A percentile compares a stretch with the other conserved stretches of the same genome.
These are phyloP conservation scores for Diutina scorzettiae DNA, from an alignment of 1,139 yeast genomes.

Conservation along the genomic window DNA sequence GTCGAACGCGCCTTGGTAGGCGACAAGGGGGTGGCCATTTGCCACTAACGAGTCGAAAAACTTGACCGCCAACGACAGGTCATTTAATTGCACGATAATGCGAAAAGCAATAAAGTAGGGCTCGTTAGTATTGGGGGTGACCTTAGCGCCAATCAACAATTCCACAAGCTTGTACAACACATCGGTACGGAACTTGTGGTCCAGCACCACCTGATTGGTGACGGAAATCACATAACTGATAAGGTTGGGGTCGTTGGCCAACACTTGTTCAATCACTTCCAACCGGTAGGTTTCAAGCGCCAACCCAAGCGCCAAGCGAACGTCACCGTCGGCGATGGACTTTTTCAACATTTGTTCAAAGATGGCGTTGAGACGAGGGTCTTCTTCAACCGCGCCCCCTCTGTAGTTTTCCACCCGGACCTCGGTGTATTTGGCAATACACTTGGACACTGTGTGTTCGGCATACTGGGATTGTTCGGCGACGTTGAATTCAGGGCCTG, in stretches of 20 bases:
- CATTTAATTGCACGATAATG: slow-evolving; percentile 81
- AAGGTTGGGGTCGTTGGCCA: slow-evolving; percentile 22
- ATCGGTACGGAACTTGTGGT: slow-evolving; percentile 51
- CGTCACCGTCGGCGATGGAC: slow-evolving; percentile 54
- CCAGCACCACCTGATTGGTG: slow-evolving; percentile 46
- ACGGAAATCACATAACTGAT: slow-evolving; percentile 71
- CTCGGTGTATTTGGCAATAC: slow-evolving; percentile 70
- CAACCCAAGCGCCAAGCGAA: slow-evolving; percentile 82
- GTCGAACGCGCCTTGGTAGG: slow-evolving; percentile 93
- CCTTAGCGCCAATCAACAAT: slow-evolving; percentile 23
- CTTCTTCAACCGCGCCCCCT: slow-evolving; percentile 13
- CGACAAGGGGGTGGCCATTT: slow-evolving; percentile 37
- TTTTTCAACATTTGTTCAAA: slow-evolving; percentile 82
- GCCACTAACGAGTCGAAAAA: slow-evolving; percentile 51
- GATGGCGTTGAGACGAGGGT: slow-evolving; percentile 50
- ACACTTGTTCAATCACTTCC: slow-evolving; percentile 53
- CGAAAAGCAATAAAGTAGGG: slow-evolving; percentile 72
- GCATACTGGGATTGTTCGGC: slow-evolving; percentile 72
- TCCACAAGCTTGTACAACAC: slow-evolving; percentile 54
- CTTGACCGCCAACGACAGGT: slow-evolving; percentile 52
- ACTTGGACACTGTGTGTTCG: slow-evolving; percentile 87
- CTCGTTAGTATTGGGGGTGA: slow-evolving; percentile 47
- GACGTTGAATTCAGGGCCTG: slow-evolving; percentile 71
- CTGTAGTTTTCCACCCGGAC: slow-evolving; percentile 6
- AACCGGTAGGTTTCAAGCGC: slow-evolving; percentile 80